Evolutionary conservation across 306 rosid genomes (phyloP).

Genomic region (Bauhinia variegata): DNA sequence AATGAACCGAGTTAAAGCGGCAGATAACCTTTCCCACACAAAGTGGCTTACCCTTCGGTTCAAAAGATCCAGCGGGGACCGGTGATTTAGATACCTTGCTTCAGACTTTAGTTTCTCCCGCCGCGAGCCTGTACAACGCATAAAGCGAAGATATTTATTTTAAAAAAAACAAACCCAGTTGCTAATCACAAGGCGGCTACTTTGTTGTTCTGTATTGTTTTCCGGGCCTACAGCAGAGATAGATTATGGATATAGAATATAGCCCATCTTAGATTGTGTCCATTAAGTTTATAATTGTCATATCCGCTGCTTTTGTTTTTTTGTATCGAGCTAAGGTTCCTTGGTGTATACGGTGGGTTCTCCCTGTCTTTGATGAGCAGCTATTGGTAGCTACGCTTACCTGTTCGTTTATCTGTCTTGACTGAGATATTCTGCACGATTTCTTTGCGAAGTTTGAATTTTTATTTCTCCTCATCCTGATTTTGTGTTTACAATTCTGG

Average conservation of each 20-base stretch:
- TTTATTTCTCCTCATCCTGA: background rate
- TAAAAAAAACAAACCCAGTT: background rate
- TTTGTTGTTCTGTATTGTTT: background rate
- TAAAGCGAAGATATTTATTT: too few species aligned
- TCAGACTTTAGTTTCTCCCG: background rate
- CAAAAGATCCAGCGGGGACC: background rate
- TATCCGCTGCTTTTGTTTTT: background rate
- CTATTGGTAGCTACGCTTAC: conserved; percentile 20
- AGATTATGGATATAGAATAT: background rate
- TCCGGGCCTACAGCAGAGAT: background rate
- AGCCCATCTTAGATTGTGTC: conserved; percentile 8
- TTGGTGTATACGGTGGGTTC: background rate
- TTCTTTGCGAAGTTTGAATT: conserved; percentile 16
- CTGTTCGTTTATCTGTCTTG: background rate
- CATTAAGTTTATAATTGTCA: background rate
- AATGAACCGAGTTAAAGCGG: background rate
- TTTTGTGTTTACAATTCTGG: conserved; percentile 24
- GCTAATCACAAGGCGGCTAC: background rate
- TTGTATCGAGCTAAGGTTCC: conserved; percentile 13
- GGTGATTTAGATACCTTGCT: background rate
- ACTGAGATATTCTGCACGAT: background rate
- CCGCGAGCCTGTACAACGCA: too few species aligned
- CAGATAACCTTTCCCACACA: background rate
- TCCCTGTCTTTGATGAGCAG: conserved; percentile 2
- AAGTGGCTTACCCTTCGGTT: background rate